Evolutionary conservation across 2,329 filamentous ascomycete genomes (phyloP).

Genomic region (Phaeomoniella chlamydospora): DNA sequence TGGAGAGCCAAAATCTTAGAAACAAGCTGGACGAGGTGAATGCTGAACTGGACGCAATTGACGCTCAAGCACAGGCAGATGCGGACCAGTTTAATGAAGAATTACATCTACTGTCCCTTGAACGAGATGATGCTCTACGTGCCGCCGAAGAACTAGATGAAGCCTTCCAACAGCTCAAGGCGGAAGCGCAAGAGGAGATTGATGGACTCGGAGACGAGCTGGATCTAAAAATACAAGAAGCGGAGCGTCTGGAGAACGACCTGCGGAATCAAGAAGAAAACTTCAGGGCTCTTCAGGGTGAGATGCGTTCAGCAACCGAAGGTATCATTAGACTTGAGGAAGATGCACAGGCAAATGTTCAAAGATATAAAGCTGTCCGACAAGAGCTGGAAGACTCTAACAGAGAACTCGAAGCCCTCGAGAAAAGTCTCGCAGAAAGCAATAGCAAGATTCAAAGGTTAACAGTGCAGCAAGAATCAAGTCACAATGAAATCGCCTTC

Average conservation of each 20-base stretch:
- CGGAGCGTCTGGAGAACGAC: slow-evolving; percentile 54
- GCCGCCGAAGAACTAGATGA: slow-evolving; percentile 52
- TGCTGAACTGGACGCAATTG: slow-evolving; percentile 62
- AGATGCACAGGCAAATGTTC: slow-evolving; percentile 65
- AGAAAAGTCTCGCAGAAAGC: slow-evolving; percentile 68
- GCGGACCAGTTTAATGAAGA: slow-evolving; percentile 68
- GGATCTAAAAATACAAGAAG: slow-evolving; percentile 58
- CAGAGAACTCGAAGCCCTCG: slow-evolving; percentile 71
- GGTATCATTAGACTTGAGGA: slow-evolving; percentile 78
- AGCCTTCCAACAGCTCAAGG: slow-evolving; percentile 33
- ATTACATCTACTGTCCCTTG: slow-evolving; percentile 60
- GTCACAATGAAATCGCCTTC: slow-evolving; percentile 87
- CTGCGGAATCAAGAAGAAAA: slow-evolving; percentile 69
- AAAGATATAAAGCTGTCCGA: slow-evolving; percentile 69
- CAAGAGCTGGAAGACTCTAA: slow-evolving; percentile 72
- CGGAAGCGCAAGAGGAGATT: slow-evolving; percentile 45
- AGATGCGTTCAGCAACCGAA: slow-evolving; percentile 86
- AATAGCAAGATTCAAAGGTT: slow-evolving; percentile 80
- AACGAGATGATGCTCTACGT: slow-evolving; percentile 73
- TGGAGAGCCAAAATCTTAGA: slow-evolving; percentile 81
- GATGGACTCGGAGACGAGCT: slow-evolving; percentile 47
- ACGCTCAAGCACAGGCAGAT: slow-evolving; percentile 64
- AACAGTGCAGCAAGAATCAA: slow-evolving; percentile 81
- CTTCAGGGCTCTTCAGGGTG: slow-evolving; percentile 78
- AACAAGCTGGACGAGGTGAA: slow-evolving; percentile 67